These are phyloP conservation scores for Lyophyllum atratum DNA, from an alignment of 768 basidiomycete species.

Conservation along the genomic window DNA sequence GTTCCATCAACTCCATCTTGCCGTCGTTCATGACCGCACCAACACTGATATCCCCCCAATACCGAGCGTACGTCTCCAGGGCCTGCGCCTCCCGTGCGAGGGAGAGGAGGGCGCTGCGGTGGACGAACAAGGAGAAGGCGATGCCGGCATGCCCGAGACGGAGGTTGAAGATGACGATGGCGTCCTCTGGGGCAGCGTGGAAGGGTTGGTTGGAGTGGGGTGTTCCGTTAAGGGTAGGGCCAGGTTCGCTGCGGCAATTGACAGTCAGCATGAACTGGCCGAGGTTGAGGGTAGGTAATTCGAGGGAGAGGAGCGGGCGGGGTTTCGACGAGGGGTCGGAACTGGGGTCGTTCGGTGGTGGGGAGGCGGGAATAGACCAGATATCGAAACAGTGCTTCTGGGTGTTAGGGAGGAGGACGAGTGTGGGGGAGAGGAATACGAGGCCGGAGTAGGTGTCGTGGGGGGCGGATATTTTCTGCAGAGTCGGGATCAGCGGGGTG, in stretches of 20 bases:
- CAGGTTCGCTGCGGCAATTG: conserved; percentile 17
- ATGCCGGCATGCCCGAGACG: not conserved
- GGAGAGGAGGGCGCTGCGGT: conserved; percentile 30
- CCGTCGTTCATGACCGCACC: not conserved
- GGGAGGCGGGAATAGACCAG: conserved; percentile 17
- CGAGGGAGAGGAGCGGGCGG: conserved; percentile 1
- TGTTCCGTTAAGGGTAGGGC: conserved; percentile 3
- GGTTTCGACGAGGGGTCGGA: not conserved
- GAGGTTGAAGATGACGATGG: conserved; percentile 13
- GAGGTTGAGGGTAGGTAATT: not conserved
- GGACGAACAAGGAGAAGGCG: conserved; percentile 34
- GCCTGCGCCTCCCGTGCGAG: conserved; percentile 9
- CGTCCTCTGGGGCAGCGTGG: conserved; percentile 2
- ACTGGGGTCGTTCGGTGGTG: not conserved
- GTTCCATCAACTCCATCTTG: not conserved
- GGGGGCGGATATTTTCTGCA: conserved; percentile 15
- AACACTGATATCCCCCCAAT: not conserved
- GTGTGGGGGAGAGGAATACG: conserved; percentile 23
- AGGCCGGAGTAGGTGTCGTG: conserved; percentile 22
- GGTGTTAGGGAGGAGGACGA: conserved; percentile 28
- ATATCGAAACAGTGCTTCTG: conserved; percentile 21
- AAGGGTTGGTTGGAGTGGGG: conserved; percentile 3
- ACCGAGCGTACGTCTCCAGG: not conserved
- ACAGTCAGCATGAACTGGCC: not conserved
- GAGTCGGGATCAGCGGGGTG: not conserved